Base-by-base conservation (phyloP, 2,329 filamentous ascomycete genomes). In the Ceratocystis lukuohia region DNA sequence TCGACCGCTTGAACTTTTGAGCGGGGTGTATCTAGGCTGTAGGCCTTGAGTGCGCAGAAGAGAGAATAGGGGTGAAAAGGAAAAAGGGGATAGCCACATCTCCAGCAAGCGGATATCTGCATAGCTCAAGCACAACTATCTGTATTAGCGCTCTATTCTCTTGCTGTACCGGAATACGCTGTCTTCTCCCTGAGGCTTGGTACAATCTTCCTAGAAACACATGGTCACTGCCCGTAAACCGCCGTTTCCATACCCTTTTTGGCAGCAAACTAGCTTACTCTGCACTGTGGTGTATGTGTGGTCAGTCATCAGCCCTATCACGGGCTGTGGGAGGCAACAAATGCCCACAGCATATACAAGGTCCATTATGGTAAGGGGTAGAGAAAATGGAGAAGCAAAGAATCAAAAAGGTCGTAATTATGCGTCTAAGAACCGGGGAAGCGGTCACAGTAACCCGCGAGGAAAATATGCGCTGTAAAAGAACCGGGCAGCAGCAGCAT, bases 231-330 rank as follows among this genome's bases (percentile, higher is more conserved):
- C 17, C 15, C 45, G 45, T 48, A 48, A 10, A 10, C 45, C 17
- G 5, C 20, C 20, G 12, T 5, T 17, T 48, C 50, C 20, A 25
- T 56, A 2, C 25, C 25, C 20, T 56, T 5, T 25, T 25, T 56
- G 20, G 22, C 2, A 25, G 20, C 20, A 25, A 15, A 5, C 50
- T 12, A 25, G 50, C 20, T 12, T 56, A 25, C 20, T 15, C 50
- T 56, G n/a, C 50, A 56, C 50, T 56, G n/a, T 22, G 50, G 25
- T 30, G 50, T 56, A 3, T 37, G 50, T 15, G 50, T 15, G 20
- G 50, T 28, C 50, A 56, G 20, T 56, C 50, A 56, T 56, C 50
- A 56, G 50, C 50, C 50, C 50, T 56, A 56, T 25, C 25, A 25
- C 22, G n/a, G n/a, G 10, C 22, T 15, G 50, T 56, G 20, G 7